A percentile compares a stretch with the other conserved stretches of the same genome.
Conservation (phyloP, 177 flowering plant genomes). For the Vitis hybrid region DNA sequence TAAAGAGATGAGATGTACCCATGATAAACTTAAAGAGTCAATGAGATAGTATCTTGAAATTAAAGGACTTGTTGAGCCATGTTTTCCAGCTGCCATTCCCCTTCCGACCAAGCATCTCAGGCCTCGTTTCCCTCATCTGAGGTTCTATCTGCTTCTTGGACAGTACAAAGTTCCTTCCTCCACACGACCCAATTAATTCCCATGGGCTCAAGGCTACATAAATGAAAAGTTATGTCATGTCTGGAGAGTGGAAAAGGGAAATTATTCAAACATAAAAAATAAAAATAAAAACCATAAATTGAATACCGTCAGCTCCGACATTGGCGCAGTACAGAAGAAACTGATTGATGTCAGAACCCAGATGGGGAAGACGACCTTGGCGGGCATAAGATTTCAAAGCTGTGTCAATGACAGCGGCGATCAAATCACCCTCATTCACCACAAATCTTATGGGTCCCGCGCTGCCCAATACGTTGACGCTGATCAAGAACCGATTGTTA, state of each 20-base stretch:
- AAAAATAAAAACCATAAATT: neutral
- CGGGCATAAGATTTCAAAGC: conserved; percentile 55
- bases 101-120: conserved; percentile 17
- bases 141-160: conserved; percentile 45
- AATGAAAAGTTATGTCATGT: no score
- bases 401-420: conserved; percentile 47
- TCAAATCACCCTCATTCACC: conserved; percentile 53
- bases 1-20: no score
- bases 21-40: no score
- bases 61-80: conserved; percentile 55
- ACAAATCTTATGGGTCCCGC: conserved; percentile 66
- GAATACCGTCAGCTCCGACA: neutral
- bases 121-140: conserved; percentile 22
- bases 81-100: conserved; percentile 50
- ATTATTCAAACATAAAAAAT: neutral
- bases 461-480: conserved; percentile 59
- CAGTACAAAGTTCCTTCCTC: conserved; percentile 54
- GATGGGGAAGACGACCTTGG: conserved; percentile 3
- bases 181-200: conserved; percentile 50
- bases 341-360: neutral
- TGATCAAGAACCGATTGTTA: conserved; percentile 40
- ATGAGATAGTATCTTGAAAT: conserved; percentile 25
- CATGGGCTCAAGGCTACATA: conserved; percentile 44
- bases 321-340: conserved; percentile 9
- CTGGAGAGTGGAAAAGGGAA: neutral